These are phyloP conservation scores for Daldinia loculata DNA, from an alignment of 495 filamentous ascomycete genomes.

Conservation along the genomic window DNA sequence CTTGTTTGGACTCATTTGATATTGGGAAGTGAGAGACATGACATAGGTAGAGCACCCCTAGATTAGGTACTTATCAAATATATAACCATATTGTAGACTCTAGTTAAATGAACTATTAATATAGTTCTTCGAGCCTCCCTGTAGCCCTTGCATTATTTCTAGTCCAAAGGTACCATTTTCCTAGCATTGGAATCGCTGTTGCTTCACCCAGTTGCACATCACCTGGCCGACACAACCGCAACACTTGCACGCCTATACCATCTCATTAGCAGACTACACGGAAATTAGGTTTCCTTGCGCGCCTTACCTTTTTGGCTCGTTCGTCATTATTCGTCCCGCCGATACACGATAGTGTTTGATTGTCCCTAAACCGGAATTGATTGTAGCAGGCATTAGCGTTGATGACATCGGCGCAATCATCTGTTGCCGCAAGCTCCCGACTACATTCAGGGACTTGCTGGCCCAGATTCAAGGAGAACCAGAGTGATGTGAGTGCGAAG, in stretches of 20 bases:
- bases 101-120: no score
- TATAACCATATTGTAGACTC: no score
- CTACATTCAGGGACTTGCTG: conserved; percentile 49
- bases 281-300: background rate
- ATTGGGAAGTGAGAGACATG: background rate
- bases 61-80: no score
- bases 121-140: background rate
- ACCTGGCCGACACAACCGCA: conserved; percentile 48
- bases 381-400: conserved; percentile 58
- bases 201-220: conserved; percentile 51
- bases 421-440: conserved; percentile 45
- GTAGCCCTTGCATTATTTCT: background rate
- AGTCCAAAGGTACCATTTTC: conserved; percentile 13
- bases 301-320: conserved; percentile 45
- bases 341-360: conserved; percentile 53
- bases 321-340: conserved; percentile 49
- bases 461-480: conserved; percentile 35
- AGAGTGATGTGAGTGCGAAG: conserved; percentile 37
- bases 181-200: conserved; percentile 30
- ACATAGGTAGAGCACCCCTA: no score
- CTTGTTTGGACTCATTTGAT: background rate
- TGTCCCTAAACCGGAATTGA: conserved; percentile 49
- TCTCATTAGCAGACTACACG: conserved; percentile 1
- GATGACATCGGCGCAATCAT: conserved; percentile 55
- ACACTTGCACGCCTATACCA: conserved; percentile 50